A percentile compares a stretch with the other conserved stretches of the same genome.
Evolutionary conservation across 495 filamentous ascomycete species (phyloP).

Genomic region (Xylaria nigripes): DNA sequence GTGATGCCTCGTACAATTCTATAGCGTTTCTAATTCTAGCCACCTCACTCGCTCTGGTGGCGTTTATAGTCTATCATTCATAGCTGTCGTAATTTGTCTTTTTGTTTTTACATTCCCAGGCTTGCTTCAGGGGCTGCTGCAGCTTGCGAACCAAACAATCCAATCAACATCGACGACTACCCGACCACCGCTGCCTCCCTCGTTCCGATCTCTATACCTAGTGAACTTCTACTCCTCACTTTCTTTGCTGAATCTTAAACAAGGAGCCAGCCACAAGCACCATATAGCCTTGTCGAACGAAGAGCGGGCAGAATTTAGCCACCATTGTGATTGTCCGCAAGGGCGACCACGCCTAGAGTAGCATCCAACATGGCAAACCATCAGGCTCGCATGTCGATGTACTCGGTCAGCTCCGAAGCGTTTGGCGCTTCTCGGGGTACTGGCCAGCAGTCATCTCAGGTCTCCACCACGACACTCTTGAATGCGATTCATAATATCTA

Average conservation of each 20-base stretch:
- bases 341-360: conserved; percentile 23
- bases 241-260: background rate
- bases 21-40: conserved; percentile 27
- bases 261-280: background rate
- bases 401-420: conserved; percentile 65
- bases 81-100: conserved; percentile 20
- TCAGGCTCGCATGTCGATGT: conserved; percentile 72
- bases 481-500: conserved; percentile 89
- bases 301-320: background rate
- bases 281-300: background rate
- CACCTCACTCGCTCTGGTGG: conserved; percentile 46
- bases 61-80: conserved; percentile 34
- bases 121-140: conserved; percentile 7
- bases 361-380: conserved; percentile 54
- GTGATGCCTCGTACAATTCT: background rate
- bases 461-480: conserved; percentile 86
- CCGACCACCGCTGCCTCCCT: background rate
- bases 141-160: background rate
- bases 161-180: conserved; percentile 1
- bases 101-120: conserved; percentile 17
- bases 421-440: conserved; percentile 48
- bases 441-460: conserved; percentile 62
- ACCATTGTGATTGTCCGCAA: conserved; percentile 31
- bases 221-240: background rate
- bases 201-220: background rate